Percentiles rank a stretch among this genome's conserved stretches.
phyloP scores from a whole-genome alignment of 441 rosid genomes.

The Erodium moschatum region DNA sequence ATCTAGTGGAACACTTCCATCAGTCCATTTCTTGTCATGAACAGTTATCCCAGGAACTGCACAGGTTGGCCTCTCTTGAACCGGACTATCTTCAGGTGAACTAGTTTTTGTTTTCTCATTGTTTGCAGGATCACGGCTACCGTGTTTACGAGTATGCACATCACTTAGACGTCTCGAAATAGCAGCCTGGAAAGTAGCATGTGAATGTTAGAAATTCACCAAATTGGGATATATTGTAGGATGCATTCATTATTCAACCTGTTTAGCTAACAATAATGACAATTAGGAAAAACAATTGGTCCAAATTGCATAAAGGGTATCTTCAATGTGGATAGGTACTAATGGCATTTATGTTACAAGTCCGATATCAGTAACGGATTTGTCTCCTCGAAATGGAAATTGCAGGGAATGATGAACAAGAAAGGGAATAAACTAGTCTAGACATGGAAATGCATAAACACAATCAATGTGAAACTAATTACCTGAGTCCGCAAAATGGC shows the following conservation, averaged over 20 bases:
- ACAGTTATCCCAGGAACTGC: constrained; percentile 45
- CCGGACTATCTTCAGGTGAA: constrained; percentile 34
- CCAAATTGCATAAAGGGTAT: too few relatives aligned
- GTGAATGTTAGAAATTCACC: neutral
- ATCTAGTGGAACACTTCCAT: constrained; percentile 61
- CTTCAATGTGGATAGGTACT: too few relatives aligned
- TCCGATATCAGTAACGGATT: too few relatives aligned
- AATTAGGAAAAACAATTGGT: too few relatives aligned
- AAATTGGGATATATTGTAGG: too few relatives aligned
- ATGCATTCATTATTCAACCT: too few relatives aligned
- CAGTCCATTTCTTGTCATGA: constrained; percentile 87
- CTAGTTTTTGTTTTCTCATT: constrained; percentile 38
- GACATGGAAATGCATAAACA: neutral
- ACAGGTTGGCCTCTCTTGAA: constrained; percentile 28
- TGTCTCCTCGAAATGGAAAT: too few relatives aligned
- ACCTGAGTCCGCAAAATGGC: constrained; percentile 86
- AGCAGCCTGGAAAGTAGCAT: constrained; percentile 47
- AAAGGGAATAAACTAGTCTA: neutral
- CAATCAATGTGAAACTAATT: neutral
- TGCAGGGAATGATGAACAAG: neutral
- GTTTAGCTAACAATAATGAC: too few relatives aligned
- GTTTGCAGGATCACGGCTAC: constrained; percentile 31
- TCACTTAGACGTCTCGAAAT: constrained; percentile 78
- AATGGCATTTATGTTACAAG: too few relatives aligned
- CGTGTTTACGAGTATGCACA: constrained; percentile 38